Evolutionary conservation across 2,329 filamentous ascomycete genomes (phyloP), one percentile per base, ranked within the genome.

Genomic region (Hypocreales sp.): DNA sequence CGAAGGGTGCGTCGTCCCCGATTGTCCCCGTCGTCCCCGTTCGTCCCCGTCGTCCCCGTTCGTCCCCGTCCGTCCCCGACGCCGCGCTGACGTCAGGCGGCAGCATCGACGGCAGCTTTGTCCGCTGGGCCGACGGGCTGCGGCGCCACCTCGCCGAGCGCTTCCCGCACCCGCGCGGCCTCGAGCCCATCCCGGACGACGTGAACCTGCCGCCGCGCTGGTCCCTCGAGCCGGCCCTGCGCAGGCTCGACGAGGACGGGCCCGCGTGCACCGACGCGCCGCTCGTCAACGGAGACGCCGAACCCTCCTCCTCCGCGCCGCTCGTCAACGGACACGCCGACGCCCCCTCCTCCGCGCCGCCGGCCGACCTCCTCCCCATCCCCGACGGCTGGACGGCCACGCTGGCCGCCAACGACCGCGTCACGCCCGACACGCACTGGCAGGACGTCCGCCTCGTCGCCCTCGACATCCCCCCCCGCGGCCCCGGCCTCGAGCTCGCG

Each of bases 361-460:
- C 50, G 3, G 20, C 36, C 3, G 38, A 46, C 5, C 38, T 46
- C 4, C 58, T 82, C 2, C 64, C 73, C 0, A 61, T 83, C 9
- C 65, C 69, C 1, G 53, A 58, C 22, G 58, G 66, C 3, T 56
- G 71, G 35, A 51, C 48, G 0, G 79, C 75, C 7, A 64, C 51
- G 0, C 46, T 98, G 1, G 42, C 59, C 1, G 47, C 53, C n/a
- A 93, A 92, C 44, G 50, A 59, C 12, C 70, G 86, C 11, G 50
- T 92, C 5, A 98, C 90, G 0, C 74, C 86, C 0, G 26, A 49
- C 1, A 58, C 60, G 2, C 90, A 98, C 53, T 94, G 83, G 76
- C 90, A 98, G 56, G 90, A 98, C 55, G 87, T 95, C 24, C 79
- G 90, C 0, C 69, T 80, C 28, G 53, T 94, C n/a, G 64, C 60